phyloP scores from a whole-genome alignment of 495 filamentous ascomycete genomes.

The Hypoxylon crocopeplum region DNA sequence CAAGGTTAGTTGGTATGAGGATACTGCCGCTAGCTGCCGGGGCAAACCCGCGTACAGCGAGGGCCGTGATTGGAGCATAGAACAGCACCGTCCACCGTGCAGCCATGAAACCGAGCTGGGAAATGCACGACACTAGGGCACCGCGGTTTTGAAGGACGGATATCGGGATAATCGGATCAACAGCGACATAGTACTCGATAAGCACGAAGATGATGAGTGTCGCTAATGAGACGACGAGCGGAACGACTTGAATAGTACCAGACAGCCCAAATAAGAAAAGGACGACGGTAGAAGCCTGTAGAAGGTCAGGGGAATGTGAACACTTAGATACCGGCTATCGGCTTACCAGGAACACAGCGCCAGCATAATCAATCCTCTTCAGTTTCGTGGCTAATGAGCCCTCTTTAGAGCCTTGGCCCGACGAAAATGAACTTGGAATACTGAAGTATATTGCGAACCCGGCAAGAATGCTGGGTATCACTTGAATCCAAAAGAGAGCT shows the following conservation, averaged over 20 bases:
- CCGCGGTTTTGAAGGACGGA: constrained; percentile 66
- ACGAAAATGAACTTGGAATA: constrained; percentile 56
- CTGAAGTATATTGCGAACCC: constrained; percentile 65
- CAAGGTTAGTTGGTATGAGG: constrained; percentile 76
- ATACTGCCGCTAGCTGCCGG: constrained; percentile 73
- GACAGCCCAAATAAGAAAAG: constrained; percentile 73
- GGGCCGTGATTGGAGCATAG: constrained; percentile 75
- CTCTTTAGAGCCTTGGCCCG: constrained; percentile 30
- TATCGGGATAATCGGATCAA: constrained; percentile 75
- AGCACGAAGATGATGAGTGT: constrained; percentile 64
- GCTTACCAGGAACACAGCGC: constrained; percentile 66
- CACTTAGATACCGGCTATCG: background rate
- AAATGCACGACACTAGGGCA: constrained; percentile 70
- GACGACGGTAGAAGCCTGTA: constrained; percentile 59
- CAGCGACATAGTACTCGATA: constrained; percentile 62
- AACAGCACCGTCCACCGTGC: constrained; percentile 79
- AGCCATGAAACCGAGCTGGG: constrained; percentile 75
- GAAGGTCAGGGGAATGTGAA: constrained; percentile 9
- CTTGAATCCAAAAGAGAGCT: constrained; percentile 71
- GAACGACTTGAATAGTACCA: constrained; percentile 59
- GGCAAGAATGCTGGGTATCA: constrained; percentile 61
- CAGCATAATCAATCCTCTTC: constrained; percentile 71
- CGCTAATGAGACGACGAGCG: constrained; percentile 62
- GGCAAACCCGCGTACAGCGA: constrained; percentile 70
- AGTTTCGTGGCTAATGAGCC: constrained; percentile 54